Percentiles rank a stretch among this genome's conserved stretches.
These are phyloP conservation scores for Fusarium sp. DNA, from an alignment of 2,329 filamentous ascomycete species.

Conservation along the genomic window DNA sequence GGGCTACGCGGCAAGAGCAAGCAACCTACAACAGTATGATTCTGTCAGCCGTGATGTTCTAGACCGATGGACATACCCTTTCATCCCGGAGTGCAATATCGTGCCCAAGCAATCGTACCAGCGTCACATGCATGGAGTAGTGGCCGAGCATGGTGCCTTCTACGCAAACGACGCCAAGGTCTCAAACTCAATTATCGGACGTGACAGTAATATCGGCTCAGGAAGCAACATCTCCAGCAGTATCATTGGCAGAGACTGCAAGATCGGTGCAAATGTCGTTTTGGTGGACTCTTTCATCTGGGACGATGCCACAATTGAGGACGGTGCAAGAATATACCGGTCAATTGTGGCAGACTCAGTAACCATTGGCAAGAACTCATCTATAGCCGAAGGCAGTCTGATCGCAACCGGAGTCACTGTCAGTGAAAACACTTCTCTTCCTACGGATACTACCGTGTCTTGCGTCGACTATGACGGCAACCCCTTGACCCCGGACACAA, in stretches of 20 bases:
- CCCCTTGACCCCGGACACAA: conserved; percentile 56
- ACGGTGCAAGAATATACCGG: conserved; percentile 76
- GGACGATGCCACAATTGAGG: conserved; percentile 83
- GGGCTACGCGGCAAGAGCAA: conserved; percentile 87
- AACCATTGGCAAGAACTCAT: conserved; percentile 77
- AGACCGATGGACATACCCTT: conserved; percentile 86
- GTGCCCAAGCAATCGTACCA: conserved; percentile 82
- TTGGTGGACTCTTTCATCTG: conserved; percentile 88
- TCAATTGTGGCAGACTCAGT: conserved; percentile 83
- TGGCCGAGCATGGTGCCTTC: conserved; percentile 82
- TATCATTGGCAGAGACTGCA: conserved; percentile 85
- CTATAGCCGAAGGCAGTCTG: conserved; percentile 78
- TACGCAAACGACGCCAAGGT: conserved; percentile 79
- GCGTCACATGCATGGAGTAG: conserved; percentile 75
- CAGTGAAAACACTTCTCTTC: conserved; percentile 68
- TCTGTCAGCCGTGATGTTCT: conserved; percentile 89
- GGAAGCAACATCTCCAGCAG: conserved; percentile 78
- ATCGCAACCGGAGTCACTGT: conserved; percentile 84
- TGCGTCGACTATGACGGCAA: conserved; percentile 54
- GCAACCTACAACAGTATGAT: conserved; percentile 90
- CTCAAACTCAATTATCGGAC: conserved; percentile 79
- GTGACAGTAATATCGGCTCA: conserved; percentile 79
- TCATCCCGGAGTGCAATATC: conserved; percentile 90
- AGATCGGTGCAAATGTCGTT: conserved; percentile 85
- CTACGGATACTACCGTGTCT: conserved; percentile 52